A percentile compares a stretch with the other conserved stretches of the same genome.
Conservation (phyloP, 1,284 basidiomycete genomes). For the Cystobasidiaceae sp. region DNA sequence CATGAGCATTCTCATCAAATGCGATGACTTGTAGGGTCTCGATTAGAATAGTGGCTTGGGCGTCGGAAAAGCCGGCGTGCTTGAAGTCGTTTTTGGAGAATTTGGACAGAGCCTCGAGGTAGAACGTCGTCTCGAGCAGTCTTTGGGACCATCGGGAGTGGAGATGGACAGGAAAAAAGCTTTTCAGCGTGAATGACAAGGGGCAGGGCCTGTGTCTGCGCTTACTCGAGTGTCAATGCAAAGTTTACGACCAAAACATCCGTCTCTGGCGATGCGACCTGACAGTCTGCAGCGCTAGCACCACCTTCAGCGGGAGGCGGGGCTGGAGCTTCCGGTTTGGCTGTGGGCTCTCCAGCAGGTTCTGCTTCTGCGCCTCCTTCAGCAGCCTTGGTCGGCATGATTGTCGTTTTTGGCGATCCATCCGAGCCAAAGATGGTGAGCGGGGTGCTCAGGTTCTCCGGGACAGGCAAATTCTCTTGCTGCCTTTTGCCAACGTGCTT, state of each 20-base stretch:
- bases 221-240: constrained; percentile 31
- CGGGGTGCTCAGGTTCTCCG: too few species aligned
- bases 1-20: constrained; percentile 36
- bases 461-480: too few species aligned
- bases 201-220: neutral
- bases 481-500: too few species aligned
- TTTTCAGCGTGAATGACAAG: neutral
- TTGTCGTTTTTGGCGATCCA: neutral
- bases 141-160: constrained; percentile 51
- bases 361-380: neutral
- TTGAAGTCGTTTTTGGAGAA: constrained; percentile 64
- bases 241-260: constrained; percentile 27
- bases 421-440: neutral
- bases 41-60: constrained; percentile 52
- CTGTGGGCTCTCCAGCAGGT: neutral
- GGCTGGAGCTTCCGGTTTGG: neutral
- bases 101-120: constrained; percentile 59
- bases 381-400: neutral
- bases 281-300: too few species aligned
- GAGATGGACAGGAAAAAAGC: neutral
- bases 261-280: too few species aligned
- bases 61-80: constrained; percentile 61
- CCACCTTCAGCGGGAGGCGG: neutral
- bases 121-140: constrained; percentile 65
- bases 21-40: constrained; percentile 54